Evolutionary conservation across 495 filamentous ascomycete genomes (phyloP), one percentile per base, ranked within the genome.

Genomic region (Penicillium roqueforti): DNA sequence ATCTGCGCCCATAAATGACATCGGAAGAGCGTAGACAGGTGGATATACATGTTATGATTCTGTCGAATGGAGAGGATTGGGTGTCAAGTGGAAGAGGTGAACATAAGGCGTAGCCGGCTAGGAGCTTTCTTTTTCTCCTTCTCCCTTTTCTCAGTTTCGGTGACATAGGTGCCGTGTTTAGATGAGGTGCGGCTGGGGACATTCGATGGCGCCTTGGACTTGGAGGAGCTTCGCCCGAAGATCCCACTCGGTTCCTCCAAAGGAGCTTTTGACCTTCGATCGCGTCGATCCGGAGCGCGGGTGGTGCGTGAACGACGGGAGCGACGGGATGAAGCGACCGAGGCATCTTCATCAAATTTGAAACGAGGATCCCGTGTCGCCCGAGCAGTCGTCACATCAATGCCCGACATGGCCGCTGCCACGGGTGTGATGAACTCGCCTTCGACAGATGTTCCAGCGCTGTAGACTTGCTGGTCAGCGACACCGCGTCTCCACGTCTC

Each of bases 401-500:
- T 70, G 26, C 77, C 76, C 1, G 76, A 80, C 65, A 85, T 76
- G 47, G 79, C 76, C 47, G 83, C 83, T 0, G 91, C 91, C 23
- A 80, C 79, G 4, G 87, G 87, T 19, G 87, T 93, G 68, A 96
- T 89, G 57, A 92, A 87, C 63, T 96, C 91, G 6, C 88, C 82
- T 45, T 95, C 91, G 4, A 91, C 90, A 20, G 81, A 86, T 2
- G 86, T 89, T 18, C 76, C 82, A 3, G 77, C 55, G 62, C 83
- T 85, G 8, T 68, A 59, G 22, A 75, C 82, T 55, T 86, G 81
- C 8, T 69, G 71, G 38, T 87, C 86, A 11, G 85, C 88, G 46
- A 96, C 91, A 6, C 91, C 91, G n/a, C 90, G 78, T 18, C 90
- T 79, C 91, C 91, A 96, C 19, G 70, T 76, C 62, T 96, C 89